Conservation (phyloP, 768 basidiomycete genomes). For the Trametes villosa region DNA sequence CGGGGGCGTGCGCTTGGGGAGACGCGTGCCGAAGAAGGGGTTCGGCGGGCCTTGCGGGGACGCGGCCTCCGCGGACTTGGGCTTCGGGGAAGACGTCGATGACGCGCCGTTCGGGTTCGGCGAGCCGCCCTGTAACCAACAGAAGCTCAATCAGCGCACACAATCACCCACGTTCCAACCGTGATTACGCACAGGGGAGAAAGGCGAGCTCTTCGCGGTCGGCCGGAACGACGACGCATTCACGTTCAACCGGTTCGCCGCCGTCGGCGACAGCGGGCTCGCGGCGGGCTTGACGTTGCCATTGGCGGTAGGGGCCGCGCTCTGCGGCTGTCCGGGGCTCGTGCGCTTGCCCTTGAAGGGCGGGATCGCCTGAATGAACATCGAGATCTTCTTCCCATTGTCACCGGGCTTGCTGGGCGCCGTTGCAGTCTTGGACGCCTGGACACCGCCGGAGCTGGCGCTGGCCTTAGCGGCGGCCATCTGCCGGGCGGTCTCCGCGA, state of each 20-base stretch:
- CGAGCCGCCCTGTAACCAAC: conserved; percentile 34
- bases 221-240: conserved; percentile 93
- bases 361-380: conserved; percentile 90
- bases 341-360: conserved; percentile 77
- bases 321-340: conserved; percentile 35
- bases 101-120: conserved; percentile 39
- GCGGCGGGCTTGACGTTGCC: conserved; percentile 35
- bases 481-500: conserved; percentile 22
- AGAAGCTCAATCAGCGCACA: conserved; percentile 36
- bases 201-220: conserved; percentile 68
- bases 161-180: not conserved
- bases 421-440: conserved; percentile 22
- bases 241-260: conserved; percentile 75
- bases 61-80: conserved; percentile 53
- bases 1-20: conserved; percentile 69
- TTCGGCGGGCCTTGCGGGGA: conserved; percentile 56
- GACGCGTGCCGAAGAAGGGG: conserved; percentile 87
- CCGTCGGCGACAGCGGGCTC: conserved; percentile 55
- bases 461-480: conserved; percentile 20
- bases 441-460: conserved; percentile 12
- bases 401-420: conserved; percentile 24
- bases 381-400: conserved; percentile 47
- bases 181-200: conserved; percentile 53
- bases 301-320: conserved; percentile 32
- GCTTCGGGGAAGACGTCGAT: conserved; percentile 63